phyloP scores from a whole-genome alignment of 106 monocot genomes.

The Alisma plantagoaquatica region DNA sequence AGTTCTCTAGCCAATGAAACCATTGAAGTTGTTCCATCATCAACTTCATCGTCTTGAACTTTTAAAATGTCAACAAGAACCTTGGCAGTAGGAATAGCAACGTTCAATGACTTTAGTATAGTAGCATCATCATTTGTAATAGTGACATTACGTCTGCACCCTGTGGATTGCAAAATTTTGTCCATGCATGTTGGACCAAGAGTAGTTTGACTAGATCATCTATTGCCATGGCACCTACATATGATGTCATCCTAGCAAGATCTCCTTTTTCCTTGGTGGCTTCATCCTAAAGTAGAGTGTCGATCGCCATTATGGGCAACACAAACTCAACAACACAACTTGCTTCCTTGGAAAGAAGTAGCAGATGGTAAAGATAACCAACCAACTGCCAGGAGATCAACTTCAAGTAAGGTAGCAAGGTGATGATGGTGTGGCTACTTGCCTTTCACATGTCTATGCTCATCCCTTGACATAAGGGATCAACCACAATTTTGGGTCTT shows the following conservation, averaged over 20 bases:
- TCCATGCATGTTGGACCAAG: conserved; percentile 99
- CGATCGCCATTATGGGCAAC: no score
- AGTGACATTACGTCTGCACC: conserved; percentile 77
- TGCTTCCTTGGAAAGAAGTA: no score
- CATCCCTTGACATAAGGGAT: no score
- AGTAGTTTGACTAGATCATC: conserved; percentile 96
- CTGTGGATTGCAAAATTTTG: conserved; percentile 96
- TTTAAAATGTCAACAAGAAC: conserved; percentile 90
- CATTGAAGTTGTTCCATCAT: conserved; percentile 78
- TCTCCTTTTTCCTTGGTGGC: conserved; percentile 78
- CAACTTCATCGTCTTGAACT: conserved; percentile 88
- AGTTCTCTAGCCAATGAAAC: conserved; percentile 83
- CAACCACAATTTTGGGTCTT: no score
- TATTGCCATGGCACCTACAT: conserved; percentile 94
- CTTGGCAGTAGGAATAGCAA: conserved; percentile 96
- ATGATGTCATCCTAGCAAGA: conserved; percentile 81
- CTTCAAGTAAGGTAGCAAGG: no score
- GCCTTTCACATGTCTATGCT: no score
- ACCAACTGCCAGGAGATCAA: no score
- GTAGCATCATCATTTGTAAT: conserved; percentile 99
- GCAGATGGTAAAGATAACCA: no score
- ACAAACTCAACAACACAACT: no score
- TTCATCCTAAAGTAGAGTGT: conserved; percentile 60
- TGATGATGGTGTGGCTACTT: no score
- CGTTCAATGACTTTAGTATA: conserved; percentile 94